Evolutionary conservation across 257 asterid genomes (phyloP).

Genomic region (Solanum ossicruentum): DNA sequence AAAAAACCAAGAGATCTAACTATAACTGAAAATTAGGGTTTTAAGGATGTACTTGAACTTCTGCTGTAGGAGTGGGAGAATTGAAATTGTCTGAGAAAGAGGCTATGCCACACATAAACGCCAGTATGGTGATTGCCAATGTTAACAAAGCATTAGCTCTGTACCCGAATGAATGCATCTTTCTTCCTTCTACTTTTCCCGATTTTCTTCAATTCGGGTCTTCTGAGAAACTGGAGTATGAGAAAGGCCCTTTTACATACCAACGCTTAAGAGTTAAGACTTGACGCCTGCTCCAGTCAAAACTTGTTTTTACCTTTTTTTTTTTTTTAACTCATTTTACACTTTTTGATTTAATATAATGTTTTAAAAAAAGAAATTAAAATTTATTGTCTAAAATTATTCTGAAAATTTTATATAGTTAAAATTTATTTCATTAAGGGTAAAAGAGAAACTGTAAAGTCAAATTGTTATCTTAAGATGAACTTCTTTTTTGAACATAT

Average conservation of each 20-base stretch:
- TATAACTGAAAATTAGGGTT: not conserved
- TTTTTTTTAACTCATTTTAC: not conserved
- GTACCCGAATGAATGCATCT: conserved; percentile 67
- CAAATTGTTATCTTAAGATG: no score
- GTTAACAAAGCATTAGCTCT: conserved; percentile 81
- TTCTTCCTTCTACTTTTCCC: not conserved
- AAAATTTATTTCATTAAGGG: no score
- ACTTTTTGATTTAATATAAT: no score
- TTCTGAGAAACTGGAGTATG: not conserved
- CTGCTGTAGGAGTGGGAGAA: conserved; percentile 52
- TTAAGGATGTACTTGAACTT: conserved; percentile 44
- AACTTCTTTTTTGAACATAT: accelerated
- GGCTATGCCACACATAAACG: conserved; percentile 77
- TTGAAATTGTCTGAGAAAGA: conserved; percentile 83
- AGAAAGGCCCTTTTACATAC: not conserved
- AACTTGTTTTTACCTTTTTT: not conserved
- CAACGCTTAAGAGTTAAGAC: not conserved
- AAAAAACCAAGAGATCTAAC: not conserved
- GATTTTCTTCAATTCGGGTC: not conserved
- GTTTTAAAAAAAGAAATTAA: no score
- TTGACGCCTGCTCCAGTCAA: not conserved
- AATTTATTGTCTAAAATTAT: no score
- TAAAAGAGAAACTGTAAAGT: no score
- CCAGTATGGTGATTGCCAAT: conserved; percentile 72
- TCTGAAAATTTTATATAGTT: no score